Percentiles rank a stretch among this genome's conserved stretches.
Evolutionary conservation across 2,329 filamentous ascomycete genomes (phyloP).

Genomic region (Colletotrichum falcatum): DNA sequence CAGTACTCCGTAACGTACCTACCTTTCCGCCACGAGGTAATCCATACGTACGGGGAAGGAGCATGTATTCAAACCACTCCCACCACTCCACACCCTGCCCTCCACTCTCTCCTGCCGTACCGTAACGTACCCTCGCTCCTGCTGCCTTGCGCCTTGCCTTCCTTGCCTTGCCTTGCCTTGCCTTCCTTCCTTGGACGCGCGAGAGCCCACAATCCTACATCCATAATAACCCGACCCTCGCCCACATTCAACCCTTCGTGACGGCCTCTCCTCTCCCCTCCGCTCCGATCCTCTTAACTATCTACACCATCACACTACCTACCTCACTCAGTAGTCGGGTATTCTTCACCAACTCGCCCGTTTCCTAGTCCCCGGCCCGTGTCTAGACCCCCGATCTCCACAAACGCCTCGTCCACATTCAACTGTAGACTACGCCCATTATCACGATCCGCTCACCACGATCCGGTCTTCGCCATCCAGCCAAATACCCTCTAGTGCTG

Average conservation of each 20-base stretch:
- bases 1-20: no score
- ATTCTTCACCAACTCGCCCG: neutral
- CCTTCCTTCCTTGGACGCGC: neutral
- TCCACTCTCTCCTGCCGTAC: no score
- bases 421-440: neutral
- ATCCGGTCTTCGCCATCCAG: constrained; percentile 28
- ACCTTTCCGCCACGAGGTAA: constrained; percentile 37
- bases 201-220: constrained; percentile 26
- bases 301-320: no score
- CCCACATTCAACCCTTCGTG: constrained; percentile 24
- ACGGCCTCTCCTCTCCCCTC: constrained; percentile 9
- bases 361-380: constrained; percentile 22
- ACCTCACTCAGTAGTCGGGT: no score
- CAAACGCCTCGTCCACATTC: neutral
- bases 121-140: no score
- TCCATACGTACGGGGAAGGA: constrained; percentile 27
- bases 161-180: constrained; percentile 3
- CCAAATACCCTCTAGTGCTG: constrained; percentile 31
- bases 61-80: neutral
- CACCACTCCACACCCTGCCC: no score
- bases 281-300: neutral
- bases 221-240: constrained; percentile 39
- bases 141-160: neutral
- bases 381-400: neutral
- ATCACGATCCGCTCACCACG: constrained; percentile 10